These are phyloP conservation scores for Penicillium chermesinum DNA, from an alignment of 495 filamentous ascomycete genomes.

Conservation along the genomic window DNA sequence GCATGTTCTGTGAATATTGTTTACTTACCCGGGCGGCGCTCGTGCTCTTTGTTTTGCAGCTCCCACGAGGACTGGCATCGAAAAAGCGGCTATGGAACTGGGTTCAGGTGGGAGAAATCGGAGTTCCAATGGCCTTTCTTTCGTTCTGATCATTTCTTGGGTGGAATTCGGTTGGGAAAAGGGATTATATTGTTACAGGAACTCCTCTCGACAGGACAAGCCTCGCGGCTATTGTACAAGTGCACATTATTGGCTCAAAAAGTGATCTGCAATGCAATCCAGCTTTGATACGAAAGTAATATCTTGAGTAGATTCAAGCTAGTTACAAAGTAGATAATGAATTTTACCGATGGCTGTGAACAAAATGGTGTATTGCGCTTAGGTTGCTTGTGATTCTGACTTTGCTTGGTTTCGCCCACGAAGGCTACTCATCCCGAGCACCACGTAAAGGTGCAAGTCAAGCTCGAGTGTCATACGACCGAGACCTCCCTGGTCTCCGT, in stretches of 20 bases:
- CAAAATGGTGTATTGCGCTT: neutral
- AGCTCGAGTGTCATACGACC: constrained; percentile 4
- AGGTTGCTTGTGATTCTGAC: neutral
- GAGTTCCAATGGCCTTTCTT: constrained; percentile 12
- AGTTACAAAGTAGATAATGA: neutral
- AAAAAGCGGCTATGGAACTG: constrained; percentile 21
- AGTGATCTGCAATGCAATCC: constrained; percentile 20
- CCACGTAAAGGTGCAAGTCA: constrained; percentile 15
- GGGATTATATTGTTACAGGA: constrained; percentile 13
- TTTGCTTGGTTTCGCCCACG: constrained; percentile 13
- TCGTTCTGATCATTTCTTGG: constrained; percentile 12
- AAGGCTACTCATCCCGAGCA: constrained; percentile 12
- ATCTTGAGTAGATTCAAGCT: neutral
- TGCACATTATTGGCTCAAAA: constrained; percentile 7
- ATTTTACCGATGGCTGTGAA: neutral
- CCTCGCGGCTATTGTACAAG: constrained; percentile 25
- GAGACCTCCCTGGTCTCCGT: too few relatives aligned
- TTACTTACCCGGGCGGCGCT: constrained; percentile 19
- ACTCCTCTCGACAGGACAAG: constrained; percentile 20
- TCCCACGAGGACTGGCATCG: constrained; percentile 11
- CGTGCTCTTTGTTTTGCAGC: constrained; percentile 16
- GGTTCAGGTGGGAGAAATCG: constrained; percentile 13
- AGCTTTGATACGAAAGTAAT: constrained; percentile 8
- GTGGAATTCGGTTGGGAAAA: constrained; percentile 2
- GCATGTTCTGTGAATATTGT: constrained; percentile 27